Evolutionary conservation across 1,284 basidiomycete species (phyloP).

Genomic region (Cryptococcus sp.): DNA sequence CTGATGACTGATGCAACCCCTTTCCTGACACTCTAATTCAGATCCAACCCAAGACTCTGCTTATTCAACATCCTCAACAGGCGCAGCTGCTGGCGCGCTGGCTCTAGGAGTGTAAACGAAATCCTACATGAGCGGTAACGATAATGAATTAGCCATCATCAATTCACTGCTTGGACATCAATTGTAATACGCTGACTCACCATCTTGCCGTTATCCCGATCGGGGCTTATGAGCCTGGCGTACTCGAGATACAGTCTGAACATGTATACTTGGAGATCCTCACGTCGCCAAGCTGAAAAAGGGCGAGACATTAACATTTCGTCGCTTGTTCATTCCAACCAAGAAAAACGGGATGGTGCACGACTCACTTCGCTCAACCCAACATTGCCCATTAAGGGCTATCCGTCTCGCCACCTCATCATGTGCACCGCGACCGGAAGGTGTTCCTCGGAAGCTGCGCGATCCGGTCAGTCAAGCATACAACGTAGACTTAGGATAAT

Average conservation of each 20-base stretch:
- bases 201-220: slow-evolving; percentile 56
- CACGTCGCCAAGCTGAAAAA: slow-evolving; percentile 43
- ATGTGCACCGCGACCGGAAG: slow-evolving; percentile 47
- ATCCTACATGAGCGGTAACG: no score
- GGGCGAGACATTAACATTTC: not conserved
- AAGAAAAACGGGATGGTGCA: not conserved
- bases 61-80: no score
- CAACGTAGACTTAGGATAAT: not conserved
- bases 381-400: slow-evolving; percentile 55
- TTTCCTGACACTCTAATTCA: no score
- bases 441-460: slow-evolving; percentile 51
- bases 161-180: no score
- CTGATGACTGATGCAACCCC: no score
- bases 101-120: no score
- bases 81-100: no score
- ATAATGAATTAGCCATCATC: no score
- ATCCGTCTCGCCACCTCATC: slow-evolving; percentile 54
- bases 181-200: slow-evolving; percentile 22
- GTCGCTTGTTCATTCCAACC: not conserved
- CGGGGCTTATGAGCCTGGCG: slow-evolving; percentile 57
- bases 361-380: slow-evolving; percentile 52
- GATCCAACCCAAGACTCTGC: no score
- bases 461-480: not conserved
- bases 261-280: slow-evolving; percentile 53
- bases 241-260: slow-evolving; percentile 60